Evolutionary conservation across 768 basidiomycete species (phyloP).

Genomic region (Russula olivacea): DNA sequence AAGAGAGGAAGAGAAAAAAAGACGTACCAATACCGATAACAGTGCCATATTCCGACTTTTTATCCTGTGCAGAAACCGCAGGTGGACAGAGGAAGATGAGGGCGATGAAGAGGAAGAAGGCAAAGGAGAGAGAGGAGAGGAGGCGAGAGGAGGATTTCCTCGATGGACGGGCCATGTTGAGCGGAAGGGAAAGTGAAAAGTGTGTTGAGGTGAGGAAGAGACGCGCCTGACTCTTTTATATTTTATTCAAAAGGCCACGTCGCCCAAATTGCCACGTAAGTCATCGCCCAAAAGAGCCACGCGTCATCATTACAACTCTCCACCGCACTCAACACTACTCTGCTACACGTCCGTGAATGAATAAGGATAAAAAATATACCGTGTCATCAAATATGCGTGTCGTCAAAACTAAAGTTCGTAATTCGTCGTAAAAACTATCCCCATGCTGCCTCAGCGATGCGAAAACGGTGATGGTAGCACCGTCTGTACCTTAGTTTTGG

Average conservation of each 20-base stretch:
- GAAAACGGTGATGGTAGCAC: constrained; percentile 17
- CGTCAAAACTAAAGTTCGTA: background rate
- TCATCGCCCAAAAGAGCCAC: background rate
- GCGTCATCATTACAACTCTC: constrained; percentile 8
- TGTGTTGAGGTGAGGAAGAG: too few species aligned
- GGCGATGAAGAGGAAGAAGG: constrained; percentile 50
- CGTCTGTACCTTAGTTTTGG: background rate
- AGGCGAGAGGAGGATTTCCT: constrained; percentile 25
- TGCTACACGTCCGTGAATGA: background rate
- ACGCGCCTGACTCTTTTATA: background rate
- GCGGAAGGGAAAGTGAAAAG: background rate
- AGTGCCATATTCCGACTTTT: constrained; percentile 75
- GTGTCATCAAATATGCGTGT: background rate
- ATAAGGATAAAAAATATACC: background rate
- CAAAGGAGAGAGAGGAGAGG: constrained; percentile 27
- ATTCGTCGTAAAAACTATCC: background rate
- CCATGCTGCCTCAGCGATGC: background rate
- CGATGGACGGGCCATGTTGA: constrained; percentile 26
- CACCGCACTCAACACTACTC: too few species aligned
- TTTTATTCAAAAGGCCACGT: background rate
- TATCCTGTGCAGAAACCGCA: constrained; percentile 55
- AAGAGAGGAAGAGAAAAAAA: background rate
- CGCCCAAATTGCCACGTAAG: constrained; percentile 7
- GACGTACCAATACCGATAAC: constrained; percentile 86
- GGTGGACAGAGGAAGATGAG: constrained; percentile 66